These are phyloP conservation scores for Calonectria naviculata DNA, from an alignment of 2,329 filamentous ascomycete species.

Conservation along the genomic window DNA sequence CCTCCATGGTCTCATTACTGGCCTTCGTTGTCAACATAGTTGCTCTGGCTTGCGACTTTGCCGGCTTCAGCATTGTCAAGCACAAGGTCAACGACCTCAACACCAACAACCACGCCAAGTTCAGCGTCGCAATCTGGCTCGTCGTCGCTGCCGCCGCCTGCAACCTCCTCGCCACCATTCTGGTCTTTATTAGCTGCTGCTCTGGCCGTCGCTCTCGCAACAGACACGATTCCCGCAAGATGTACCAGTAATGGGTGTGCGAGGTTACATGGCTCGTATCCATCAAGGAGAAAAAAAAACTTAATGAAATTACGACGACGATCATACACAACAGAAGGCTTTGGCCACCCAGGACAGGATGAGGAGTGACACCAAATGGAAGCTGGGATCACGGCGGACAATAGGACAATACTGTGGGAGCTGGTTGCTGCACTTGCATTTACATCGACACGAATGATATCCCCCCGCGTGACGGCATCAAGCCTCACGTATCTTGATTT, in stretches of 20 bases:
- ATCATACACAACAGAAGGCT: background rate
- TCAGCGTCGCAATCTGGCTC: constrained; percentile 68
- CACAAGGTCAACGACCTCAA: constrained; percentile 62
- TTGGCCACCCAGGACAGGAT: background rate
- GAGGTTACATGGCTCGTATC: constrained; percentile 10
- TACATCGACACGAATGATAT: constrained; percentile 16
- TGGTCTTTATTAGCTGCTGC: constrained; percentile 73
- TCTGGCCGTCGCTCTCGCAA: constrained; percentile 56
- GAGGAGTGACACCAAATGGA: background rate
- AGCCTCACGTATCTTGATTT: background rate
- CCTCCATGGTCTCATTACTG: constrained; percentile 60
- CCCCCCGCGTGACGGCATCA: constrained; percentile 7
- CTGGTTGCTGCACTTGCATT: background rate
- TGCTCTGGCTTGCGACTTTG: constrained; percentile 67
- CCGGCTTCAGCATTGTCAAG: constrained; percentile 64
- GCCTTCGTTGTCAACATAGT: constrained; percentile 63
- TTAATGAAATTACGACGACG: constrained; percentile 5
- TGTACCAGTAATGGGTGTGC: constrained; percentile 36
- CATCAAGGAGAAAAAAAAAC: constrained; percentile 5
- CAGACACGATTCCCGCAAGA: constrained; percentile 39
- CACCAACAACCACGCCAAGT: constrained; percentile 57
- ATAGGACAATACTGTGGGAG: background rate
- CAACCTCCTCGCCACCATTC: constrained; percentile 63
- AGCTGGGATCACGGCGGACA: background rate
- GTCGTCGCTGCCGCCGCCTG: constrained; percentile 66